These are phyloP conservation scores for Biancaea sappan DNA, from an alignment of 306 rosid species.

Conservation along the genomic window DNA sequence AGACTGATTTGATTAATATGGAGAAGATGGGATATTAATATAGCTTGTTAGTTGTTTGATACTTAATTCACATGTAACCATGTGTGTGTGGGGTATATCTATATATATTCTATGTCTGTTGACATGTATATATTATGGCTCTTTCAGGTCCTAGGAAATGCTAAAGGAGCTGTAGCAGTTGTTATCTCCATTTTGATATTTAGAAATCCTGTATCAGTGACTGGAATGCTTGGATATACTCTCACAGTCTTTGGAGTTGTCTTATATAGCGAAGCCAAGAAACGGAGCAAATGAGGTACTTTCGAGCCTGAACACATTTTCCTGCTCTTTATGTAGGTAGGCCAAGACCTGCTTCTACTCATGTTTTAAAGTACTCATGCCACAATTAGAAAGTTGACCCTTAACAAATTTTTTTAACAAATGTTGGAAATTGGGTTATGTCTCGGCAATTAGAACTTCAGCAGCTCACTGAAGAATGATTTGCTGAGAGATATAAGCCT, in stretches of 20 bases:
- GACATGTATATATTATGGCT: conserved; percentile 5
- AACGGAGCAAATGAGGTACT: conserved; percentile 40
- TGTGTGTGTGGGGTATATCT: background rate
- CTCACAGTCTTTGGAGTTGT: conserved; percentile 67
- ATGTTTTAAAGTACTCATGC: background rate
- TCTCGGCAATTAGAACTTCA: background rate
- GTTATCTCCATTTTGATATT: conserved; percentile 67
- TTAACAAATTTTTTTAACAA: background rate
- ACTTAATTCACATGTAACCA: background rate
- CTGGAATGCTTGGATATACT: conserved; percentile 64
- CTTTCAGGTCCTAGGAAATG: conserved; percentile 66
- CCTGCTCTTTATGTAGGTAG: background rate
- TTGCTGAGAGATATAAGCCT: conserved; percentile 12
- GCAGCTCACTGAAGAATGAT: background rate
- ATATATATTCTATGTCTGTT: background rate
- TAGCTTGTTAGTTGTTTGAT: background rate
- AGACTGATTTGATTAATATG: background rate
- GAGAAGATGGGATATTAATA: background rate
- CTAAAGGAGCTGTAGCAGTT: conserved; percentile 73
- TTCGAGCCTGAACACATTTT: conserved; percentile 6
- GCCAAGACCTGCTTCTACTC: conserved; percentile 11
- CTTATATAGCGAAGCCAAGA: conserved; percentile 64
- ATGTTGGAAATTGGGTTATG: background rate
- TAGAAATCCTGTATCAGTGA: conserved; percentile 59
- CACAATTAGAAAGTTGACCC: background rate